These are phyloP conservation scores for Pythium volutum DNA, from an alignment of 352 stramenopile species.

Conservation along the genomic window DNA sequence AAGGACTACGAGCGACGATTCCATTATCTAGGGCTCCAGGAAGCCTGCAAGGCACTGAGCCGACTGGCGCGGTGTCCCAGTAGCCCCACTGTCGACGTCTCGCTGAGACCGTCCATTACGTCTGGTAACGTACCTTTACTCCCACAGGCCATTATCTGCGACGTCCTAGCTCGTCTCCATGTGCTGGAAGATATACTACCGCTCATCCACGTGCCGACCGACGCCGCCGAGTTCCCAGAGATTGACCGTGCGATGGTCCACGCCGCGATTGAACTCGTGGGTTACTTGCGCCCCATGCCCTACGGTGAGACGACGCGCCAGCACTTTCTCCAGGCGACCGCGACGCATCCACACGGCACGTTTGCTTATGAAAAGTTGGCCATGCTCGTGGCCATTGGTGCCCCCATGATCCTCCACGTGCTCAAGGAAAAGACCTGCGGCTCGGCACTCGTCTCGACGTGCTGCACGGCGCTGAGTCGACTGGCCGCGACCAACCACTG, in stretches of 20 bases:
- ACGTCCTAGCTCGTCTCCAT: constrained; percentile 60
- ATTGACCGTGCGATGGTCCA: constrained; percentile 39
- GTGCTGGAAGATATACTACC: constrained; percentile 66
- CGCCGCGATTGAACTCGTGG: constrained; percentile 55
- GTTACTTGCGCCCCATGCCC: constrained; percentile 59
- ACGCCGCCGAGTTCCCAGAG: constrained; percentile 43
- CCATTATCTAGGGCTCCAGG: constrained; percentile 47
- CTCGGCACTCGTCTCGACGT: constrained; percentile 39
- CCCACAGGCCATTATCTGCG: constrained; percentile 59
- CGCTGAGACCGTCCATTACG: constrained; percentile 43
- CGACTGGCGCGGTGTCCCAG: constrained; percentile 46
- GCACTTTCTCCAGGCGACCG: constrained; percentile 30
- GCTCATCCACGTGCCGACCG: constrained; percentile 43
- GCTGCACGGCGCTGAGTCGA: constrained; percentile 57
- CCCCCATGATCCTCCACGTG: constrained; percentile 53
- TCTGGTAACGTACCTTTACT: constrained; percentile 45
- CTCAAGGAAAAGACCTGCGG: constrained; percentile 45
- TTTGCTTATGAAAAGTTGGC: constrained; percentile 47
- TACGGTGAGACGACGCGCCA: constrained; percentile 44
- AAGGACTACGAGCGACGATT: constrained; percentile 35
- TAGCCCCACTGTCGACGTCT: constrained; percentile 25
- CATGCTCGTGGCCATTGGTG: constrained; percentile 45
- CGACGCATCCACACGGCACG: constrained; percentile 31
- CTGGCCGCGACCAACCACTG: constrained; percentile 55
- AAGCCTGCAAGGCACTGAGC: constrained; percentile 59